Evolutionary conservation across 495 filamentous ascomycete genomes (phyloP).

Genomic region (Chaetomium tenue): DNA sequence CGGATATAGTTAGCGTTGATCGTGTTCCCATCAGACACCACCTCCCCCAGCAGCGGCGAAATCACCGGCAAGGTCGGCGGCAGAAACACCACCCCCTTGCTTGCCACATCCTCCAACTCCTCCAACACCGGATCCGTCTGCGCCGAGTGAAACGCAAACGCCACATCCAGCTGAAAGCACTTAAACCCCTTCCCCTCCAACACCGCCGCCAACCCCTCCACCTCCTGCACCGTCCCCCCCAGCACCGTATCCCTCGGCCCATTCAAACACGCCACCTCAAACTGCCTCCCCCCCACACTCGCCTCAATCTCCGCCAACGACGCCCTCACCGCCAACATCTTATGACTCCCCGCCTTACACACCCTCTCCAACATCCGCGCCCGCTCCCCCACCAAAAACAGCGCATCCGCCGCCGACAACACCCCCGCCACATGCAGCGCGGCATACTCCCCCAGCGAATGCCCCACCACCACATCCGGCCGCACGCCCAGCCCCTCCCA

Average conservation of each 20-base stretch:
- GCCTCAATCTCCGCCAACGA: slow-evolving; percentile 43
- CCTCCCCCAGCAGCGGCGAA: slow-evolving; percentile 67
- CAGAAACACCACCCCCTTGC: slow-evolving; percentile 56
- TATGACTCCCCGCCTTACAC: slow-evolving; percentile 69
- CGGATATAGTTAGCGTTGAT: slow-evolving; percentile 63
- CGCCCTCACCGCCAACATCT: slow-evolving; percentile 60
- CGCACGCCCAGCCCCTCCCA: slow-evolving; percentile 77
- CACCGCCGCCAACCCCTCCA: slow-evolving; percentile 58
- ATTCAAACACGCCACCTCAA: slow-evolving; percentile 62
- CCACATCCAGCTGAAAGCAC: slow-evolving; percentile 66
- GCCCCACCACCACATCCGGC: slow-evolving; percentile 78
- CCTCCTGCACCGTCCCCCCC: slow-evolving; percentile 51
- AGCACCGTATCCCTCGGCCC: slow-evolving; percentile 61
- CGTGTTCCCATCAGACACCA: slow-evolving; percentile 53
- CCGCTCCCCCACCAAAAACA: slow-evolving; percentile 75
- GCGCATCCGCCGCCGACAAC: slow-evolving; percentile 71
- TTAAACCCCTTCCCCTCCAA: slow-evolving; percentile 61
- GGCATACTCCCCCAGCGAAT: slow-evolving; percentile 88
- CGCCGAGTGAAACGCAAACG: slow-evolving; percentile 77
- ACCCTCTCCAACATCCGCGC: slow-evolving; percentile 69
- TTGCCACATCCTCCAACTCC: slow-evolving; percentile 59
- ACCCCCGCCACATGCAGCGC: slow-evolving; percentile 79
- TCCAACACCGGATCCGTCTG: slow-evolving; percentile 75
- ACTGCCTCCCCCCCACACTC: slow-evolving; percentile 12
- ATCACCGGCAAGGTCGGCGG: slow-evolving; percentile 64